A percentile compares a stretch with the other conserved stretches of the same genome.
These are phyloP conservation scores for Stevia rebaudiana DNA, from an alignment of 140 eudicot species.

Conservation along the genomic window DNA sequence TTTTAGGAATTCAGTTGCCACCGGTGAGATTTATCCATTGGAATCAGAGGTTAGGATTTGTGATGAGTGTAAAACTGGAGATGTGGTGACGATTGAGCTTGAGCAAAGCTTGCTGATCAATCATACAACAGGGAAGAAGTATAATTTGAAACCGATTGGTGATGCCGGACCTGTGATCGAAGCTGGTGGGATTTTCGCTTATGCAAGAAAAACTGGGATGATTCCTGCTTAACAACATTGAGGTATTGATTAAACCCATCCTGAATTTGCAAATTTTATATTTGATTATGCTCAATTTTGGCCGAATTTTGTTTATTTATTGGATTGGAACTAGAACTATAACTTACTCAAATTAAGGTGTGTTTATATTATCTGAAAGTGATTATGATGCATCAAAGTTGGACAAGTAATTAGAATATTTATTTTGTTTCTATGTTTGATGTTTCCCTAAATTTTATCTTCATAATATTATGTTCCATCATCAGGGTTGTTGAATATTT, in stretches of 20 bases:
- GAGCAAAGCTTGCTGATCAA: slow-evolving; percentile 58
- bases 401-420: too few relatives aligned
- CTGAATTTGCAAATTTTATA: slow-evolving; percentile 1
- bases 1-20: slow-evolving; percentile 87
- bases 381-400: neutral
- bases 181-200: slow-evolving; percentile 98
- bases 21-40: slow-evolving; percentile 90
- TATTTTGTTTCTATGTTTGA: too few relatives aligned
- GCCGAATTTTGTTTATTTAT: neutral
- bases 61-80: slow-evolving; percentile 91
- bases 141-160: slow-evolving; percentile 77
- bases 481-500: neutral
- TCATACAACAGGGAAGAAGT: slow-evolving; percentile 88
- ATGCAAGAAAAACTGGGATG: slow-evolving; percentile 90
- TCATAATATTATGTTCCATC: neutral
- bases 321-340: neutral
- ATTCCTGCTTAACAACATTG: slow-evolving; percentile 47
- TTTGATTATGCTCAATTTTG: neutral
- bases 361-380: neutral
- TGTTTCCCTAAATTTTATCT: neutral
- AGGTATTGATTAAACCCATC: slow-evolving; percentile 11
- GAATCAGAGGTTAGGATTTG: slow-evolving; percentile 82
- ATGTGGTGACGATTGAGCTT: slow-evolving; percentile 81
- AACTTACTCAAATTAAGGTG: neutral
- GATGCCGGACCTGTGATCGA: slow-evolving; percentile 98